These are phyloP conservation scores for Cyclostephanos invisitatus DNA, from an alignment of 108 stramenopile species.

Conservation along the genomic window DNA sequence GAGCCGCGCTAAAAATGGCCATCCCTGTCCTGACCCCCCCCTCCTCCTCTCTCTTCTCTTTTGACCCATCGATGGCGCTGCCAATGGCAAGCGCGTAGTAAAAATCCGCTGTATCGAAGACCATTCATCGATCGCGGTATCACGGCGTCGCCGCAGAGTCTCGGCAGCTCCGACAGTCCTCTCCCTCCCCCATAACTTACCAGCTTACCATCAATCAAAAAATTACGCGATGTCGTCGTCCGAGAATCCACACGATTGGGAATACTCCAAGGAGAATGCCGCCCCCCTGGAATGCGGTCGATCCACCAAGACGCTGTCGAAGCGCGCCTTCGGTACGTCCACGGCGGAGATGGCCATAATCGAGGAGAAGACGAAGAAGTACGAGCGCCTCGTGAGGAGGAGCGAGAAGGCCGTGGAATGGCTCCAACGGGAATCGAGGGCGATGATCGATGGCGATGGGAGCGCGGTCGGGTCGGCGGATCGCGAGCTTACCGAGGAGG, in stretches of 20 bases:
- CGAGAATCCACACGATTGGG: constrained; percentile 56
- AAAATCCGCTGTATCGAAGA: too few relatives aligned
- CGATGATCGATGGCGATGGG: background rate
- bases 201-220: background rate
- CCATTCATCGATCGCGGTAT: too few relatives aligned
- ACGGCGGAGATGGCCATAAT: constrained; percentile 14
- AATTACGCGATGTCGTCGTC: background rate
- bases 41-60: background rate
- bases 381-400: constrained; percentile 65
- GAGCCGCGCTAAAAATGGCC: background rate
- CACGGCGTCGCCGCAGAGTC: too few relatives aligned
- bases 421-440: constrained; percentile 20
- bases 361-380: constrained; percentile 47
- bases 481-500: constrained; percentile 42
- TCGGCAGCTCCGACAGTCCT: too few relatives aligned
- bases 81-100: too few relatives aligned
- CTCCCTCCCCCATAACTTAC: background rate
- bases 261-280: constrained; percentile 80
- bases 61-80: background rate
- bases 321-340: constrained; percentile 38
- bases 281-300: constrained; percentile 82
- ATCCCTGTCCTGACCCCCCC: too few relatives aligned
- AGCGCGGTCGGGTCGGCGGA: background rate
- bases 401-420: constrained; percentile 53
- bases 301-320: constrained; percentile 53